Conservation (phyloP, 2,329 filamentous ascomycete species). For the Fusarium duplospermum region DNA sequence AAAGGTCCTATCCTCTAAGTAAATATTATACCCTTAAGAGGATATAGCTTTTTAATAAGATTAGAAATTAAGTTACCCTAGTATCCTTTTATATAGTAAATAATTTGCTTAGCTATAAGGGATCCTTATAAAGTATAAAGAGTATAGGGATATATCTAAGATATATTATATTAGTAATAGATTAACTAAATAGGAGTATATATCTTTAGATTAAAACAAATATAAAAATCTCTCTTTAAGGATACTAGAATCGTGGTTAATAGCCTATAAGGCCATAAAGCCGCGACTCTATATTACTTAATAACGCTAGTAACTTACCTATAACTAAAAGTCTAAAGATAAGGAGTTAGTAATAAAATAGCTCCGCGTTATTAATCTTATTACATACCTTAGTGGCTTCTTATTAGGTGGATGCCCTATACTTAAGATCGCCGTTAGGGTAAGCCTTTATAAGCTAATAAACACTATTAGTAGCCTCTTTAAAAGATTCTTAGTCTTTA, state of each 20-base stretch:
- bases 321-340: slow-evolving; percentile 4
- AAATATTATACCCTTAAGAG: not conserved
- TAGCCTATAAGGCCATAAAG: not conserved
- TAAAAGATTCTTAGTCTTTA: slow-evolving; percentile 14
- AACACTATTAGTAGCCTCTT: not conserved
- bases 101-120: not conserved
- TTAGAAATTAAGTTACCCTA: not conserved
- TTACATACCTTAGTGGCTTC: slow-evolving; percentile 28
- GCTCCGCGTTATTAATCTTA: not conserved
- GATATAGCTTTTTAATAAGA: not conserved
- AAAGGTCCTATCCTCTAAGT: not conserved
- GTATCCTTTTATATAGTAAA: not conserved
- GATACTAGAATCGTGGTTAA: not conserved
- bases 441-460: slow-evolving; percentile 12
- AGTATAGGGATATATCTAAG: not conserved
- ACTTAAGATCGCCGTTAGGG: slow-evolving; percentile 17
- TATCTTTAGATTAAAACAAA: not conserved
- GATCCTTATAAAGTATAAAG: not conserved
- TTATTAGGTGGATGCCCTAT: slow-evolving; percentile 2
- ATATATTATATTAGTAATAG: not conserved
- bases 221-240: not conserved
- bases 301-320: not conserved
- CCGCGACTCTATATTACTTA: not conserved
- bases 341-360: not conserved
- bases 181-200: not conserved